Base-by-base conservation (phyloP, 2,329 filamentous ascomycete species). In the Malbranchea zuffiana region DNA sequence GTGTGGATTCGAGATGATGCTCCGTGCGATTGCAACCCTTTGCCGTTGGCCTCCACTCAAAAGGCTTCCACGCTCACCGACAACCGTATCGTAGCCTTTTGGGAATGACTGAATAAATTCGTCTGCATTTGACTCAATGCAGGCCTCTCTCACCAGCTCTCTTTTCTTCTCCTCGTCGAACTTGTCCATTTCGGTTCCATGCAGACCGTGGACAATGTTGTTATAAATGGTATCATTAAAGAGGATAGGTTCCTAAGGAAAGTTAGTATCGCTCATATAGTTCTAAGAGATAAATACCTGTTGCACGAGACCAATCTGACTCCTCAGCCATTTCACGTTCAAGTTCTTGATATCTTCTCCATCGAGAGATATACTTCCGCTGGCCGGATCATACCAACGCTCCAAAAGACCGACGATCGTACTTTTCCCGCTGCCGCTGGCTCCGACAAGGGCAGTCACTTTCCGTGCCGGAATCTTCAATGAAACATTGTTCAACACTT, bases 11-110 rank as follows among this genome's bases (percentile, higher is more conserved):
- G 80, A 85, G 20, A 92, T 80, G 38, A 92, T 73, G 19, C 84
- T 83, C 48, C 83, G 69, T 4, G 85, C 83, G 55, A 93, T 90
- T 5, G 85, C 84, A 50, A 93, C 86, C 48, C 86, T 79, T 59
- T 93, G 86, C 59, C 90, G 90, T 61, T 94, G 86, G 13, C 86
- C 86, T 54, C 86, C 86, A 36, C 81, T 87, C 11, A 94, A 69
- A 40, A 92, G 66, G 53, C 90, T 87, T 6, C 85, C 86, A 44
- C 84, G 75, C 58, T 93, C 83, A 41, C 86, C 86, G 12, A 93
- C 85, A 47, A 86, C 78, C 0, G 86, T 93, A 49, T 90, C 72
- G 51, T 93, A 93, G 6, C 80, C 80, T 46, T 92, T 79, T 0
- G 86, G 83, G 1, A 93, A 70, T 6, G 68, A 59, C 11, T 68